Evolutionary conservation across 306 rosid species (phyloP), one percentile per base, ranked within the genome.

Genomic region (Albizia julibrissin): DNA sequence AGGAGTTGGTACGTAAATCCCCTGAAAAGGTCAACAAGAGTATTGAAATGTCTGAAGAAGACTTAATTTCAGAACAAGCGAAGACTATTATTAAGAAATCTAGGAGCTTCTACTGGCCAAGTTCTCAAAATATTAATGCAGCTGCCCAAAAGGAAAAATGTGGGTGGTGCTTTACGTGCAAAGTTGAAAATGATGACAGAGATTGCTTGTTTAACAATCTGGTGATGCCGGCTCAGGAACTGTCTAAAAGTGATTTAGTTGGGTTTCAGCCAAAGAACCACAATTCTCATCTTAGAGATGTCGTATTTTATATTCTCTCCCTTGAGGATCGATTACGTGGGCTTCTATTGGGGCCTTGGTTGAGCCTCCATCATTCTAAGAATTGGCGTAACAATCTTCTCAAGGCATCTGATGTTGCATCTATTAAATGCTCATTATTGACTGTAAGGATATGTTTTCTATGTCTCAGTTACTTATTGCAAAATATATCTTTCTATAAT

Each of bases 81-180:
- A 92, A 91, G 89, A 84, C 84, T 68, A 92, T 93, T 83, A 49
- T 92, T 89, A 95, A 89, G 85, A 93, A 82, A 75, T 91, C 89
- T 40, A 71, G 89, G 66, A 86, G 87, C 76, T 93, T 92, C 84
- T 87, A 70, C 59, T 92, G 97, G 99, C 92, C 89, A 67, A 87
- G 84, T 84, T 85, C 87, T 82, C 90, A 84, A 76, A 84, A 83
- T 79, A 47, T 79, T 69, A 72, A 82, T 82, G 64, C 83, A 68
- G 90, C 91, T 74, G 87, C 81, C 54, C 86, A 83, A 77, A 92
- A 88, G 73, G 98, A 95, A 87, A 93, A 92, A 84, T 95, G 98
- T 42, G 98, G 98, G 74, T 95, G 97, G 99, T 93, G 98, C 88
- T 91, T 87, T 89, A 79, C 87, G 68, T 93, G 99, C 85, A 93